Evolutionary conservation across 2,329 filamentous ascomycete genomes (phyloP).

Genomic region (Aspergillus aculeatus): DNA sequence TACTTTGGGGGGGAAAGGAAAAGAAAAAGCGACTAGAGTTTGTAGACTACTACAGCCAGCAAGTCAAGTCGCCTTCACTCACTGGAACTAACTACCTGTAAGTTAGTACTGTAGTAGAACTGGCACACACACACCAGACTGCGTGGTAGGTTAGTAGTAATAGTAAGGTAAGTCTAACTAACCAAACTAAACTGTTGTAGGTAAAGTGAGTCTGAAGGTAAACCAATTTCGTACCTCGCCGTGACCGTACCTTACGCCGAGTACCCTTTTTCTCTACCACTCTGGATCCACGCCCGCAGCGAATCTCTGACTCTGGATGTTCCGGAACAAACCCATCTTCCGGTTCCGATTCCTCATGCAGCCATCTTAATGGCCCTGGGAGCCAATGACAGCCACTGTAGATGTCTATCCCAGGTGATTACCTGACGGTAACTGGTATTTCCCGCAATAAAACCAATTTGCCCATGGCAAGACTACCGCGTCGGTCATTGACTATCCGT

Average conservation of each 20-base stretch:
- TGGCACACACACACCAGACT: neutral
- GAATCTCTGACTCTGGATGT: constrained; percentile 6
- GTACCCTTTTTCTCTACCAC: constrained; percentile 14
- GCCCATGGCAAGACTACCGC: neutral
- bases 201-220: neutral
- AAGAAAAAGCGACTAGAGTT: constrained; percentile 14
- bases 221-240: neutral
- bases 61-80: constrained; percentile 9
- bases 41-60: constrained; percentile 10
- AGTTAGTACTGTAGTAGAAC: neutral
- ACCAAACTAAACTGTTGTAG: neutral
- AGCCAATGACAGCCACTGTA: constrained; percentile 6
- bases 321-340: constrained; percentile 17
- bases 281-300: constrained; percentile 5
- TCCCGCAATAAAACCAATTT: neutral
- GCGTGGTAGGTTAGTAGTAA: constrained; percentile 4
- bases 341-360: constrained; percentile 14
- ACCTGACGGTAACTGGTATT: constrained; percentile 2
- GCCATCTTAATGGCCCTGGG: neutral
- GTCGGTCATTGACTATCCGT: neutral
- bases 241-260: constrained; percentile 6
- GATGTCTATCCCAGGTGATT: neutral
- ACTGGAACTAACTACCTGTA: neutral
- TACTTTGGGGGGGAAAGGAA: constrained; percentile 1
- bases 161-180: neutral